Base-by-base conservation (phyloP, 768 basidiomycete genomes). In the Dictyophora rubrovolvata region DNA sequence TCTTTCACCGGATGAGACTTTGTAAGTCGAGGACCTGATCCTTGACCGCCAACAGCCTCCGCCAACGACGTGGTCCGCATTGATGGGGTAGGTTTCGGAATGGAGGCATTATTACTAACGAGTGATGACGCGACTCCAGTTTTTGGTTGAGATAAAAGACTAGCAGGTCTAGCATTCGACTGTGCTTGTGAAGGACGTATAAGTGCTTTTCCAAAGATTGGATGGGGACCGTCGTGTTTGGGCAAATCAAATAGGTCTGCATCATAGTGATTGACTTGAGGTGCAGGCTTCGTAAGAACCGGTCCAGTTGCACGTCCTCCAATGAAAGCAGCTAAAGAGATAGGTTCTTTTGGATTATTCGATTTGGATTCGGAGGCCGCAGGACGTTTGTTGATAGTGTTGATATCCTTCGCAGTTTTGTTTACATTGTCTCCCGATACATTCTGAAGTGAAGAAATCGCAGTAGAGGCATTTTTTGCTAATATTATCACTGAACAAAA, bases 301-400 rank as follows among this genome's bases (percentile, higher is more conserved):
- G 88, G 88, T 21, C 87, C 89, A 48, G 81, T 78, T 14, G 84
- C 88, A 23, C 76, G 80, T 7, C 89, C 88, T 37, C 89, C 89
- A 63, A 91, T 91, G 68, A 91, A 89, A 1, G 85, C 79, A 0
- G 89, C 89, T 23, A 91, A 77, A 1, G 89, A 92, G 9, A 86
- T 82, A 11, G 82, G 74, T 47, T 79, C 74, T 54, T 71, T 76
- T 63, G 22, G 67, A 51, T 51, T 11, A 51, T 20, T n/a, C 9
- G 48, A 9, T 5, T 35, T 33, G 20, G 52, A 17, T 37, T 18
- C 46, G 35, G 63, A 64, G 49, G 59, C 48, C 64, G 74, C 77
- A 65, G 72, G 73, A 42, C 81, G 75, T 65, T 76, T 80, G 60
- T 72, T 72, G 58, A 80, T 63, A 0, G 78, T 72, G 53, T 78